These are phyloP conservation scores for Metarhizium rileyi DNA, from an alignment of 2,329 filamentous ascomycete species.

Conservation along the genomic window DNA sequence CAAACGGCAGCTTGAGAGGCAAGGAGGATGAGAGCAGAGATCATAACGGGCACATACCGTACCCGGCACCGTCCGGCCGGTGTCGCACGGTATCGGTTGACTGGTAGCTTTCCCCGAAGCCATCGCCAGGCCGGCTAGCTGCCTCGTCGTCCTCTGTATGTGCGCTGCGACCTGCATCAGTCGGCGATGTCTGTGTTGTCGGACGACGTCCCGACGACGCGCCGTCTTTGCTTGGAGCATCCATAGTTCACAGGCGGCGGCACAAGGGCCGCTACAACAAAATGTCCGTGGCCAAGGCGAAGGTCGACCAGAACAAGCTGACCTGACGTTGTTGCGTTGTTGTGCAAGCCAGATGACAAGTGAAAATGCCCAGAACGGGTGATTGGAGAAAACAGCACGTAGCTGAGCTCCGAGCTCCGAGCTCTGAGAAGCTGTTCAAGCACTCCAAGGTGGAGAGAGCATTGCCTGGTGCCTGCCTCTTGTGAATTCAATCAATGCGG, in stretches of 20 bases:
- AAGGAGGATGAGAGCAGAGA: not conserved
- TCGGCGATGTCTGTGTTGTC: slow-evolving; percentile 34
- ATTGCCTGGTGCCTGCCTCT: not conserved
- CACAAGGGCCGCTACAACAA: slow-evolving; percentile 5
- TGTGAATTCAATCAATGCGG: not conserved
- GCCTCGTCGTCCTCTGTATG: slow-evolving; percentile 27
- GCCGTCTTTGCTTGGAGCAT: slow-evolving; percentile 26
- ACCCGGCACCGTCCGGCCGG: slow-evolving; percentile 39
- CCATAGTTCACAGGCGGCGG: slow-evolving; percentile 28
- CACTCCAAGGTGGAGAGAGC: not conserved
- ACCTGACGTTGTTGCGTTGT: not conserved
- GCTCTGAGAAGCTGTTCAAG: not conserved
- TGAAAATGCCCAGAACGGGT: not conserved
- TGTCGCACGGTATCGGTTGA: slow-evolving; percentile 51
- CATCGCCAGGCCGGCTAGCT: slow-evolving; percentile 30
- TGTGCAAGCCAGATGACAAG: not conserved
- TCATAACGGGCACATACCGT: slow-evolving; percentile 38
- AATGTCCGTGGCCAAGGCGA: slow-evolving; percentile 3
- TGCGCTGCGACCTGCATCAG: slow-evolving; percentile 37
- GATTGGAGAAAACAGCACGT: not conserved
- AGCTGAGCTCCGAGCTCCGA: not conserved
- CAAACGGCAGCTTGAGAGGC: not conserved
- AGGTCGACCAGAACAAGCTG: not conserved
- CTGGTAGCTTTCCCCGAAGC: slow-evolving; percentile 44
- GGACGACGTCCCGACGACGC: slow-evolving; percentile 27